Percentiles rank a stretch among this genome's conserved stretches.
These are phyloP conservation scores for Penstemon barbatus DNA, from an alignment of 257 asterid genomes.

Conservation along the genomic window DNA sequence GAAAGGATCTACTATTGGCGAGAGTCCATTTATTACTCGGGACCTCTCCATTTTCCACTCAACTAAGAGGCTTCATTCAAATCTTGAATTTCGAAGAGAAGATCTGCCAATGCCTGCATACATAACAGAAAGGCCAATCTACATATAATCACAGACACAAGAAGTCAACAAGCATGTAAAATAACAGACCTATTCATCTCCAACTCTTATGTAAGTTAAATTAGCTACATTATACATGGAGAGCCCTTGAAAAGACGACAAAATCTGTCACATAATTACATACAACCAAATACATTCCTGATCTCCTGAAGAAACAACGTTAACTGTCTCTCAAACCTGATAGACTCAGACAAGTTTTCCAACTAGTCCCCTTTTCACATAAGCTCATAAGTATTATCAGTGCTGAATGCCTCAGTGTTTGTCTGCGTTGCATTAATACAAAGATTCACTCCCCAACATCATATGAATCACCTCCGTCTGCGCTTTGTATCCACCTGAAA, in stretches of 20 bases:
- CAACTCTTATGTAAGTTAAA: constrained; percentile 16
- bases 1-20: neutral
- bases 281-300: constrained; percentile 46
- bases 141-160: constrained; percentile 10
- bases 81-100: constrained; percentile 24
- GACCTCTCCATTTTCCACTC: neutral
- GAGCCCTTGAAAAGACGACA: neutral
- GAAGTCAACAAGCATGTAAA: constrained; percentile 28
- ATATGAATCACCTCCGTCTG: constrained; percentile 57
- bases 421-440: constrained; percentile 32
- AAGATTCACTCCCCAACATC: constrained; percentile 19
- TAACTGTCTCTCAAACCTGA: constrained; percentile 33
- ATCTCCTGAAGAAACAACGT: constrained; percentile 33
- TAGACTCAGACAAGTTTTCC: constrained; percentile 28
- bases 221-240: constrained; percentile 26
- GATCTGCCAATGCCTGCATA: constrained; percentile 6
- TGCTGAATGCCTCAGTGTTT: constrained; percentile 27
- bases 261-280: constrained; percentile 47
- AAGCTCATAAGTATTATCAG: constrained; percentile 29
- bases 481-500: constrained; percentile 80
- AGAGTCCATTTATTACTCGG: neutral
- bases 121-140: constrained; percentile 3
- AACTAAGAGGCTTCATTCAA: constrained; percentile 21
- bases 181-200: constrained; percentile 32
- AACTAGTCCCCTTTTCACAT: constrained; percentile 25